phyloP scores from a whole-genome alignment of 345 rosid genomes.

The Hibiscus mutabilis region DNA sequence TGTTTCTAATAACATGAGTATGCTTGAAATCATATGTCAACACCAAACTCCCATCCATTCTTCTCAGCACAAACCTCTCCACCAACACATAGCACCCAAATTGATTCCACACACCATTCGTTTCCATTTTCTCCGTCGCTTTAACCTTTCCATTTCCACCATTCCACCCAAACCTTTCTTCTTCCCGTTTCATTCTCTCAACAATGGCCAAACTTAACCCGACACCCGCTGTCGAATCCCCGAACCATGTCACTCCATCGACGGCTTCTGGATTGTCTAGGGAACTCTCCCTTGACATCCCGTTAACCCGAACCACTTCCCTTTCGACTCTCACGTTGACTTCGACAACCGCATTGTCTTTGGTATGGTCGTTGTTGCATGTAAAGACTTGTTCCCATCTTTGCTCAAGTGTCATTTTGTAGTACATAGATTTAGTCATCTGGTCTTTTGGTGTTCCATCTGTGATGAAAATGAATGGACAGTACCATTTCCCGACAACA shows the following conservation, averaged over 20 bases:
- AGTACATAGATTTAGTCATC: not conserved
- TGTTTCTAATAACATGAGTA: conserved; percentile 31
- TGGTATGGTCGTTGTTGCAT: no score
- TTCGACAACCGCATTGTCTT: not conserved
- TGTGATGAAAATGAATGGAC: conserved; percentile 8
- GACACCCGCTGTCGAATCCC: not conserved
- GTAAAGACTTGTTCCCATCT: not conserved
- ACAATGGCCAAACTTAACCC: conserved; percentile 30
- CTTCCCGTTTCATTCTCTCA: conserved; percentile 40
- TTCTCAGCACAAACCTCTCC: conserved; percentile 63
- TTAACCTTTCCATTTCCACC: conserved; percentile 21
- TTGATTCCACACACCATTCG: conserved; percentile 38
- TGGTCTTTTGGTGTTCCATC: conserved; percentile 3
- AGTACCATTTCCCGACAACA: conserved; percentile 1
- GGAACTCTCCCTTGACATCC: not conserved
- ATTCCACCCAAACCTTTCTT: conserved; percentile 39
- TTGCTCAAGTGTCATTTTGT: conserved; percentile 1
- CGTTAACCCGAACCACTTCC: not conserved
- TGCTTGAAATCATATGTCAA: conserved; percentile 51
- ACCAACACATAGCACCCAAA: conserved; percentile 60
- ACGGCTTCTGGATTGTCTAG: not conserved
- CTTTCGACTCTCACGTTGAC: not conserved
- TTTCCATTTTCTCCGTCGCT: conserved; percentile 17
- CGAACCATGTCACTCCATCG: conserved; percentile 30
- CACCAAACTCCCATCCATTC: conserved; percentile 59